Evolutionary conservation across 495 filamentous ascomycete species (phyloP).

Genomic region (Chaetomium tenue): DNA sequence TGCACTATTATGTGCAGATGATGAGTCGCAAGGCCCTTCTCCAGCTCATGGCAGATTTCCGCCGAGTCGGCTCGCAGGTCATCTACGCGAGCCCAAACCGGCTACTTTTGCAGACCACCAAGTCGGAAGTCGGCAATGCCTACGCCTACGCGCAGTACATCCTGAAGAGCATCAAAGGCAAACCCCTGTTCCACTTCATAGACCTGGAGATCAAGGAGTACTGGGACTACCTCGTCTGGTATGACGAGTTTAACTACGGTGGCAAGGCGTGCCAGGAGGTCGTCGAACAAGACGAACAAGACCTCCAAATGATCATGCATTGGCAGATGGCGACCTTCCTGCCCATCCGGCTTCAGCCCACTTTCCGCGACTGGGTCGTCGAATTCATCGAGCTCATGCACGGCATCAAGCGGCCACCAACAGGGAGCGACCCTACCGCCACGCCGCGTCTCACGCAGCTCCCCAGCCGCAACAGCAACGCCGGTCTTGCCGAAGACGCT

Average conservation of each 20-base stretch:
- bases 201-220: slow-evolving; percentile 98
- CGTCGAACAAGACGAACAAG: slow-evolving; percentile 74
- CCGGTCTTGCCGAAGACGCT: slow-evolving; percentile 57
- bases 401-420: slow-evolving; percentile 65
- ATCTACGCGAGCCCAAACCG: slow-evolving; percentile 87
- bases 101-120: slow-evolving; percentile 90
- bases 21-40: slow-evolving; percentile 96
- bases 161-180: slow-evolving; percentile 89
- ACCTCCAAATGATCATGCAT: slow-evolving; percentile 93
- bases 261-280: slow-evolving; percentile 88
- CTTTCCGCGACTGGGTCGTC: slow-evolving; percentile 89
- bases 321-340: slow-evolving; percentile 95
- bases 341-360: slow-evolving; percentile 71
- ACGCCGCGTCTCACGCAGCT: slow-evolving; percentile 81
- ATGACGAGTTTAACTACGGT: slow-evolving; percentile 97
- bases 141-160: slow-evolving; percentile 97
- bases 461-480: slow-evolving; percentile 51
- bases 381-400: slow-evolving; percentile 98
- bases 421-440: slow-evolving; percentile 43
- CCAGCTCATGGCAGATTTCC: slow-evolving; percentile 95
- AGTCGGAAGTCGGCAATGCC: slow-evolving; percentile 94
- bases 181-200: slow-evolving; percentile 94
- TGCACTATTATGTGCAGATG: slow-evolving; percentile 97
- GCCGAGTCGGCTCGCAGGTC: slow-evolving; percentile 89
- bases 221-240: slow-evolving; percentile 99